Evolutionary conservation across 1,139 yeast species (phyloP).

Genomic region (Sugiyamaella pinicola): DNA sequence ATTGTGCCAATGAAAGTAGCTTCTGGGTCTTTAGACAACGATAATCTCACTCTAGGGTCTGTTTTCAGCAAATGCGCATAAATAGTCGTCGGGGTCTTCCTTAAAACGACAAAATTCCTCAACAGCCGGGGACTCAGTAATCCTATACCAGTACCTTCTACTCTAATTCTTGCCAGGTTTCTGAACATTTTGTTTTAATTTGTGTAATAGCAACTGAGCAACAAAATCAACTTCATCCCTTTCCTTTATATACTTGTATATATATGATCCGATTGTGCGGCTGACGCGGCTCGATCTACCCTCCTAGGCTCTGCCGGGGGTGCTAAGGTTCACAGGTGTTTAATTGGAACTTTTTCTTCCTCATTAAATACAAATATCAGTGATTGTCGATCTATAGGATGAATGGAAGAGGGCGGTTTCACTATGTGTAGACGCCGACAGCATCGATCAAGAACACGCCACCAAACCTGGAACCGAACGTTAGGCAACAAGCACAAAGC

Average conservation of each 20-base stretch:
- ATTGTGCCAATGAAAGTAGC: slow-evolving; percentile 37
- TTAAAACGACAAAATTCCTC: slow-evolving; percentile 9
- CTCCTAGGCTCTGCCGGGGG: neutral
- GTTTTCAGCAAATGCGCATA: slow-evolving; percentile 27
- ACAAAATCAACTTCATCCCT: slow-evolving; percentile 5
- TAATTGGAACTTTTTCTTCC: neutral
- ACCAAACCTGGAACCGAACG: slow-evolving; percentile 41
- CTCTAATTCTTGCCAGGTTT: neutral
- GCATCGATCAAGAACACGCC: slow-evolving; percentile 43
- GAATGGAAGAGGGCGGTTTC: neutral
- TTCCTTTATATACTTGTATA: neutral
- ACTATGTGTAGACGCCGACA: slow-evolving; percentile 46
- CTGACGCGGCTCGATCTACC: neutral
- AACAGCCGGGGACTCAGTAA: neutral
- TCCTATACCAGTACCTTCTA: neutral
- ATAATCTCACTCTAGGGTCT: slow-evolving; percentile 22
- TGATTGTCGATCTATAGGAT: neutral
- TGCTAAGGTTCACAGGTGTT: neutral
- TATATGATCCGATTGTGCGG: neutral
- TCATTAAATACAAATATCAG: neutral
- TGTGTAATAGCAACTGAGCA: neutral
- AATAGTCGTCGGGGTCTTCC: slow-evolving; percentile 24
- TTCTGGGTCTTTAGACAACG: slow-evolving; percentile 27
- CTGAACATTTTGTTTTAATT: neutral
- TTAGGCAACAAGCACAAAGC: neutral